These are phyloP conservation scores for Beauveria brongniartii DNA, from an alignment of 2,329 filamentous ascomycete species.

Conservation along the genomic window DNA sequence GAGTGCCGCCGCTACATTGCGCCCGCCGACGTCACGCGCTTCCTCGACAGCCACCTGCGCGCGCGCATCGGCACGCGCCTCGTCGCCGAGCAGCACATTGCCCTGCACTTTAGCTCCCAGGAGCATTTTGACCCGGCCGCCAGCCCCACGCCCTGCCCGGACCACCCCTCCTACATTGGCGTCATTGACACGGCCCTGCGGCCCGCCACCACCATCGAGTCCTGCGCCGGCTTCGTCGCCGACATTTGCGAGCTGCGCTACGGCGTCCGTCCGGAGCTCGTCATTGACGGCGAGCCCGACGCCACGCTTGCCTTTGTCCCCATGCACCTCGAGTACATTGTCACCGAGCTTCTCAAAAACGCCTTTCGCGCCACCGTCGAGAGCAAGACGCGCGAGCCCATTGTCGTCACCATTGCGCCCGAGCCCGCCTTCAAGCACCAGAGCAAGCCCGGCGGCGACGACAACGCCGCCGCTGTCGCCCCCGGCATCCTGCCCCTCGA, in stretches of 20 bases:
- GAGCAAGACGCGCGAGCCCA: constrained; percentile 67
- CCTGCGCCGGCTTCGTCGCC: constrained; percentile 82
- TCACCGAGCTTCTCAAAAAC: constrained; percentile 94
- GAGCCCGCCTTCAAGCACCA: constrained; percentile 38
- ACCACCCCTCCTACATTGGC: constrained; percentile 68
- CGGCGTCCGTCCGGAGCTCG: constrained; percentile 71
- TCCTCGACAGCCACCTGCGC: constrained; percentile 87
- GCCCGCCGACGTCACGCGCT: constrained; percentile 73
- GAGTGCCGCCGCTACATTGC: constrained; percentile 89
- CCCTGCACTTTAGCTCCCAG: constrained; percentile 65
- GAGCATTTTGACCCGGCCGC: constrained; percentile 56
- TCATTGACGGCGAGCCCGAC: constrained; percentile 76
- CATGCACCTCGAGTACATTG: constrained; percentile 94
- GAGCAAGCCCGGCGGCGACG: constrained; percentile 18
- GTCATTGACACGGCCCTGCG: constrained; percentile 88
- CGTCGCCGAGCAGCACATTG: constrained; percentile 94
- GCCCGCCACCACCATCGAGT: constrained; percentile 72
- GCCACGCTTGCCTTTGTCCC: constrained; percentile 92
- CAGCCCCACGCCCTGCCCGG: constrained; percentile 41
- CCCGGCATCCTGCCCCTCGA: constrained; percentile 47
- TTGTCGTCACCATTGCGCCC: constrained; percentile 87
- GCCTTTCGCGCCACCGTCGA: constrained; percentile 92
- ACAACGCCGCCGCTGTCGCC: constrained; percentile 17
- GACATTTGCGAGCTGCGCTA: constrained; percentile 97
- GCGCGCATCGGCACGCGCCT: constrained; percentile 89